Evolutionary conservation across 495 filamentous ascomycete genomes (phyloP), one percentile per base, ranked within the genome.

Genomic region (Penicillium soppii): DNA sequence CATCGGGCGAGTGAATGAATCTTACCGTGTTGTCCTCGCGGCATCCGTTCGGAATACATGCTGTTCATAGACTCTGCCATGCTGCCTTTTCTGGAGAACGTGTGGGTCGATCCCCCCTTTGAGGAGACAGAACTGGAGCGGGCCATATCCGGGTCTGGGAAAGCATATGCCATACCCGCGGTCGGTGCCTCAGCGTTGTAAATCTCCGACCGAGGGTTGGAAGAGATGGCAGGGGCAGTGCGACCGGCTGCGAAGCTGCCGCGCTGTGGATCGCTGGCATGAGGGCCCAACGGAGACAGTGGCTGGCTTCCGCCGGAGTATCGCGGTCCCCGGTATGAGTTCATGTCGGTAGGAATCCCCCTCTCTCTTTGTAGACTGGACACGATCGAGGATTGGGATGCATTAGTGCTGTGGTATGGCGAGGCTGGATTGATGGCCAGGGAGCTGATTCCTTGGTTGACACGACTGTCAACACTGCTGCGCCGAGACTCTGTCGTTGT

Each of bases 111-210:
- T 30, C 72, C 71, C 12, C 85, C 82, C 20, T 78, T 79, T 40
- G 79, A 85, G 8, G 80, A 79, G 19, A 73, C 76, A 0, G 76
- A 73, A 60, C 77, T 72, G 12, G 73, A 76, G n/a, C 73, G 68
- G 32, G 73, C 67, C 41, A 85, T 81, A 37, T 88, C 86, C 23
- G 89, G 87, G 57, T 91, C 87, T 0, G 88, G 88, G 60, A 92
- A 91, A 29, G 88, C 88, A 73, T 89, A 92, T 0, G 88, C 85
- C 62, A 90, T 84, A 67, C 88, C 88, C 53, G 88, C 89, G 13
- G 86, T 91, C 7, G 88, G 88, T 43, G 89, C 85, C 45, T 88
- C 86, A 3, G 88, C 88, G 50, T 88, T 85, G 51, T 89, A 89
- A 58, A 91, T 88, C 39, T 83, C 85, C 36, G 84, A 83, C n/a